Evolutionary conservation across 306 rosid species (phyloP), one percentile per base, ranked within the genome.

Genomic region (Psophocarpus tetragonolobus): DNA sequence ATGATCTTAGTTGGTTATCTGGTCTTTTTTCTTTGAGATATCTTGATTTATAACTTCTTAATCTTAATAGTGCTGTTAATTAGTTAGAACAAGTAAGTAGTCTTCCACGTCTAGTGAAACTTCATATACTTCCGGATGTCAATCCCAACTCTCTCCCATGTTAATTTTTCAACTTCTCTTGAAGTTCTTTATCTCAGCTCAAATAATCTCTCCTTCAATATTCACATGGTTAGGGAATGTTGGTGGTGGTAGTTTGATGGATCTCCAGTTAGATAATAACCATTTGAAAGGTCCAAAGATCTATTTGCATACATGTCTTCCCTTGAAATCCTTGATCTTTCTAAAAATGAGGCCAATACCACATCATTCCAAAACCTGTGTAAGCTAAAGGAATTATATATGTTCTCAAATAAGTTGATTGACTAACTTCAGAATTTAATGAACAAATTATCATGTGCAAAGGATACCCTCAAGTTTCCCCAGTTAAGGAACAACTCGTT

Each of bases 71-170:
- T 8, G 61, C 15, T 53, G 53, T n/a, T 50, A 20, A 50, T 50
- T 50, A 26, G 27, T 8, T 18, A 50, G 58, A 50, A 50, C 20
- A 11, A 18, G 58, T 60, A 1, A 29, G 21, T 30, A 29, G 39
- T 21, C 66, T 60, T 14, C 66, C 39, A 27, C 4, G 38, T 27
- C 20, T 60, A 27, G 12, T 13, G 12, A 39, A 60, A 8, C 66
- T 58, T 29, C 39, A 60, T 60, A 27, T 60, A 21, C 66, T 60
- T 60, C 66, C 66, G 14, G 21, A n/a, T 61, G 24, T 7, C 42
- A 61, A 30, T 61, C 68, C 68, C 24, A 61, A 32, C 68, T 61
- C 68, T 58, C 65, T 61, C 68, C 14, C 42, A 61, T 61, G 41
- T 32, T 6, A 61, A 32, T n/a, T 32, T 61, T 2, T 30, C 68